Evolutionary conservation across 441 rosid species (phyloP).

Genomic region (Bocquillonia castaneifolia): DNA sequence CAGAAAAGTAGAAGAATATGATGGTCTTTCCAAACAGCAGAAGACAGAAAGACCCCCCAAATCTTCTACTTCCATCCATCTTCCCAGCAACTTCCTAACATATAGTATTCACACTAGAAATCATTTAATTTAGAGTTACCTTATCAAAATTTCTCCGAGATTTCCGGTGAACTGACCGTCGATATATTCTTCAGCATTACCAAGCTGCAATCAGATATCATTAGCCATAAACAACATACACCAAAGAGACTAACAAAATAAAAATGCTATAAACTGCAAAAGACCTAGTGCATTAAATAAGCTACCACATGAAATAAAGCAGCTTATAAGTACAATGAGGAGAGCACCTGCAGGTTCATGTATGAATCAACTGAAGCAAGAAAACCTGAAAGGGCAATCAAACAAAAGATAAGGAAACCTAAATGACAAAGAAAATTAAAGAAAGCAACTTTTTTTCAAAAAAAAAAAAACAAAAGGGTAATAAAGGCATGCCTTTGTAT

Average conservation of each 20-base stretch:
- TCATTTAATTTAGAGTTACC: slow-evolving; percentile 31
- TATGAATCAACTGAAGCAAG: slow-evolving; percentile 91
- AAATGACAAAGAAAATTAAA: neutral
- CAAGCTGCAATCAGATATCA: slow-evolving; percentile 45
- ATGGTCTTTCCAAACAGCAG: neutral
- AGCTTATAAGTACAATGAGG: no score
- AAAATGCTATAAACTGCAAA: no score
- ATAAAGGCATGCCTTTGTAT: slow-evolving; percentile 47
- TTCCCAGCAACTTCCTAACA: neutral
- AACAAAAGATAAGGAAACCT: neutral
- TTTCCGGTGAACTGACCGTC: slow-evolving; percentile 82
- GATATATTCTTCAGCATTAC: slow-evolving; percentile 76
- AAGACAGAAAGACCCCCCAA: no score
- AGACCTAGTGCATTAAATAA: no score
- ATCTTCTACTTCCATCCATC: neutral
- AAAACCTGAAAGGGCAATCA: slow-evolving; percentile 42
- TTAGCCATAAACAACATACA: neutral
- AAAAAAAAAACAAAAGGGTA: neutral
- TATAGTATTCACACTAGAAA: neutral
- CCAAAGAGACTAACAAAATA: neutral
- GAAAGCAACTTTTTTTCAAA: neutral
- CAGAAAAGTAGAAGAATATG: neutral
- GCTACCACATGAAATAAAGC: no score
- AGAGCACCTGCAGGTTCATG: slow-evolving; percentile 80
- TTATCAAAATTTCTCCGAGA: slow-evolving; percentile 81